Evolutionary conservation across 345 rosid genomes (phyloP).

Genomic region (Heritiera littoralis): DNA sequence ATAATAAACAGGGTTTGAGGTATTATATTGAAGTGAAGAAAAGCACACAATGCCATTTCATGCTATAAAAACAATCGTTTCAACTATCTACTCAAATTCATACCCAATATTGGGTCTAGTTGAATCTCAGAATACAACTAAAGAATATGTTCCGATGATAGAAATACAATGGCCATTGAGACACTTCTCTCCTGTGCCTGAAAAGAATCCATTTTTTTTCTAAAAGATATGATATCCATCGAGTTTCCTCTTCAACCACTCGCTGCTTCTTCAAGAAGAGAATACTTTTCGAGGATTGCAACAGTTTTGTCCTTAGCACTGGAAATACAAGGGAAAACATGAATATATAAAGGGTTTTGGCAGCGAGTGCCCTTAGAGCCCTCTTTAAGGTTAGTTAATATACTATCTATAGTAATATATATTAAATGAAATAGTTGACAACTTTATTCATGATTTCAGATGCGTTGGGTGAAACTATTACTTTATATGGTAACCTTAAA

Average conservation of each 20-base stretch:
- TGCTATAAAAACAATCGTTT: background rate
- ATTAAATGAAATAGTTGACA: too few relatives aligned
- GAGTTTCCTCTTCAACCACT: conserved; percentile 22
- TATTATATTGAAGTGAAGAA: background rate
- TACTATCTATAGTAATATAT: background rate
- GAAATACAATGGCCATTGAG: background rate
- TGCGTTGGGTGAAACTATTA: too few relatives aligned
- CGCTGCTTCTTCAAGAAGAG: conserved; percentile 48
- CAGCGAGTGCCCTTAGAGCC: background rate
- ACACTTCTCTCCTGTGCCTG: background rate
- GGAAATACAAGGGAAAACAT: conserved; percentile 27
- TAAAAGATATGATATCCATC: background rate
- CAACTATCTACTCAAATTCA: background rate
- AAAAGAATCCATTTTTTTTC: background rate
- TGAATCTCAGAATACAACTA: background rate
- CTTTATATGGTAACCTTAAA: too few relatives aligned
- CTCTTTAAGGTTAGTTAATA: background rate
- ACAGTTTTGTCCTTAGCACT: conserved; percentile 68
- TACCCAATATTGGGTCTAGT: background rate
- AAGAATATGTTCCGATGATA: background rate
- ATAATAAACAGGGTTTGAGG: background rate
- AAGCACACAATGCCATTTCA: background rate
- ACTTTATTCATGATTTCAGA: too few relatives aligned
- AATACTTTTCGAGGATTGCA: conserved; percentile 55
- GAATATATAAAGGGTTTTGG: background rate